Base-by-base conservation (phyloP, 1,284 basidiomycete genomes). In the Rhodotorula sp. region DNA sequence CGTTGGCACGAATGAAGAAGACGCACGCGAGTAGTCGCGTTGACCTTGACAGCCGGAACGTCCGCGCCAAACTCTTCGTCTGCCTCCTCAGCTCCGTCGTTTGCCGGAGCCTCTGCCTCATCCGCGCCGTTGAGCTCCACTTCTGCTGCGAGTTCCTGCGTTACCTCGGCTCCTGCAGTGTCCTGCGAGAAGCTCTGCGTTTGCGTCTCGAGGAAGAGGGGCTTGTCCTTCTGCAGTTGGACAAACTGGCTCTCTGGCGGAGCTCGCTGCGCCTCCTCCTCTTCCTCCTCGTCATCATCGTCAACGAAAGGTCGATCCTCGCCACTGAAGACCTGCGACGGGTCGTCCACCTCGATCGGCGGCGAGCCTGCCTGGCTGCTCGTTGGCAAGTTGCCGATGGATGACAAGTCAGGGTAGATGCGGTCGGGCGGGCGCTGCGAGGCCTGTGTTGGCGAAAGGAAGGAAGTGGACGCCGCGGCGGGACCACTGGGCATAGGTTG, bases 161-260 rank as follows among this genome's bases (percentile, higher is more conserved):
- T 34, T 24, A 48, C 32, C 20, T 15, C 55, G 11, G 17, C 27
- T 51, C 47, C 44, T 44, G 39, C 24, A 6, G 34, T 13, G 30
- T 22, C 53, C 39, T 53, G 20, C 15, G 36, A 11, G 34, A 63
- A 63, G 9, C 36, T 47, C 32, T 32, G 32, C 15, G 20, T 9
- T 44, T 68, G 64, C 10, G 56, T 51, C 59, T 71, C 70, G 56
- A 73, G 62, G 63, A 68, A 70, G 3, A 70, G 61, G 19, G 66
- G 68, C 46, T 65, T 49, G 46, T 67, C 66, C 59, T 73, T 70
- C 13, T 54, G 39, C 17, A 68, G 58, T 13, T 66, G 66, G 2
- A 61, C 66, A 34, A 63, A 73, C 53, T 73, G 71, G 44, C 60
- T 63, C 46, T 72, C 70, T 24, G 57, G 63, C 2, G 71, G 64